Evolutionary conservation across 805 yeast species (phyloP), one percentile per base, ranked within the genome.

Genomic region (Saccharomycopsis babjevae): DNA sequence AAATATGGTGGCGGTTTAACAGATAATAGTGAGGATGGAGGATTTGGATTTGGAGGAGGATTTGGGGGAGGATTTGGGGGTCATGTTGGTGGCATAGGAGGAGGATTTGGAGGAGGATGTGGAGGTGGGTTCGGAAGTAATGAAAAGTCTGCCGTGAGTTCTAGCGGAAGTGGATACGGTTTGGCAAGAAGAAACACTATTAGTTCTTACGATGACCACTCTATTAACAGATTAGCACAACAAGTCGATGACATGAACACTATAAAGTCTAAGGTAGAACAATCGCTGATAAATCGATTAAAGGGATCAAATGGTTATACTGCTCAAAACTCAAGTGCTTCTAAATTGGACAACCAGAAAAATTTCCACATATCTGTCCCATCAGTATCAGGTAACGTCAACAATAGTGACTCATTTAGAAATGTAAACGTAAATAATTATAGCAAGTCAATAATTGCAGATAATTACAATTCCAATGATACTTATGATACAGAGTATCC

Each of bases 401-500:
- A 46, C 8, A 25, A 25, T 22, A 13, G 52, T 22, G 52, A 46
- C 6, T 46, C 52, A 3, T 46, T 25, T 13, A 32, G 52, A 4
- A 46, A 25, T 46, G 5, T 32, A 16, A 46, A 46, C 16, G 11
- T 46, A 15, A 46, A 46, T 8, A 46, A 46, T 8, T 46, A 46
- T 8, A 46, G 52, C 8, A 46, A 46, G 22, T 46, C 52, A 10
- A 22, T 46, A 22, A 46, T 46, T 8, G 52, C 52, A 22, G 52
- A 46, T 28, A 46, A 46, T 20, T 46, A 46, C 32, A 46, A 46
- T 13, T n/a, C 52, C 13, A 28, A 22, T 25, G 52, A 32, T 38
- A 32, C 20, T 16, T 52, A 60, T 34, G 59, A 60, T 25, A 38
- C 32, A 2, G 64, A 62, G 13, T 62, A 62, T 56, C 64, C 64